These are phyloP conservation scores for Pythium periplocum DNA, from an alignment of 352 stramenopile genomes.

Conservation along the genomic window DNA sequence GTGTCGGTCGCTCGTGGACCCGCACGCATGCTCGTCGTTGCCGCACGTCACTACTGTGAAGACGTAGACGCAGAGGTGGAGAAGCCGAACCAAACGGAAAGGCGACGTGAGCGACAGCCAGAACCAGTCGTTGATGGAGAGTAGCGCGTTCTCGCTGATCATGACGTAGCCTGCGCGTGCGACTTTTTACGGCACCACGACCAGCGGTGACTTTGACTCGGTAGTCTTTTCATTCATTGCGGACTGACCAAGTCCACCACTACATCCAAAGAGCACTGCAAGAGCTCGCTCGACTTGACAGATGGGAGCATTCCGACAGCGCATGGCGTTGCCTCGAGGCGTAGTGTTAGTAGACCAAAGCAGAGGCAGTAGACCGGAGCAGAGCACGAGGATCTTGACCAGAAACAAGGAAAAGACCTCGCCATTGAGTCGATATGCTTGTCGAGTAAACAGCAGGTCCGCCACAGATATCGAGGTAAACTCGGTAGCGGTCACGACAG, in stretches of 20 bases:
- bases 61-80: slow-evolving; percentile 10
- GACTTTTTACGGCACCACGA: slow-evolving; percentile 7
- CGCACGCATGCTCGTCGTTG: no score
- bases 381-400: slow-evolving; percentile 13
- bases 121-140: slow-evolving; percentile 11
- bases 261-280: background rate
- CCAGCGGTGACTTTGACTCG: background rate
- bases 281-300: background rate
- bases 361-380: slow-evolving; percentile 4
- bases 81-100: slow-evolving; percentile 2
- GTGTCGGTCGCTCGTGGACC: no score
- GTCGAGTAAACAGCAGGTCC: slow-evolving; percentile 13
- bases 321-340: background rate
- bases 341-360: background rate
- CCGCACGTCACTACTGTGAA: no score
- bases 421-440: slow-evolving; percentile 15
- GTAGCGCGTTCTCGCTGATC: slow-evolving; percentile 5
- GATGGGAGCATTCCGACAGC: background rate
- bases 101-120: slow-evolving; percentile 9
- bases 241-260: background rate
- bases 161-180: slow-evolving; percentile 15
- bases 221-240: background rate
- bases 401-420: slow-evolving; percentile 15
- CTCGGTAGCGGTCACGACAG: slow-evolving; percentile 4
- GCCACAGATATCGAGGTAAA: slow-evolving; percentile 6